These are phyloP conservation scores for Sporothrix euskadiensis DNA, from an alignment of 2,329 filamentous ascomycete species.

Conservation along the genomic window DNA sequence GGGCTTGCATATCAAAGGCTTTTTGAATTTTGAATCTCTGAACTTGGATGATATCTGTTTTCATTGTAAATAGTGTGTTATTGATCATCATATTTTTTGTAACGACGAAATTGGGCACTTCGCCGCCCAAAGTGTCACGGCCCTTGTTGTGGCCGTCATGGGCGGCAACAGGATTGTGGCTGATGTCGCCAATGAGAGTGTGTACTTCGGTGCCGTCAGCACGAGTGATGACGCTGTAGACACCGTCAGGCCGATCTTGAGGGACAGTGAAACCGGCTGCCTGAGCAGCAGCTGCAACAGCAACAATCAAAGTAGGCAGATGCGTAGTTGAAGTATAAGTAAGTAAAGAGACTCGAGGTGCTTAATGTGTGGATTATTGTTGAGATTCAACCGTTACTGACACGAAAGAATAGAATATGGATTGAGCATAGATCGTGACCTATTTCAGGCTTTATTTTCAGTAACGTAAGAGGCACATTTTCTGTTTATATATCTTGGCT, in stretches of 20 bases:
- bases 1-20: not conserved
- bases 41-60: not conserved
- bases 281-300: not conserved
- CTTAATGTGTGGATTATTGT: no score
- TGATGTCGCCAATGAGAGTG: not conserved
- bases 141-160: not conserved
- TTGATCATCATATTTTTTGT: not conserved
- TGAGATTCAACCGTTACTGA: no score
- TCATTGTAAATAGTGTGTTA: conserved; percentile 7
- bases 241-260: not conserved
- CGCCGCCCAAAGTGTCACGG: not conserved
- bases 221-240: not conserved
- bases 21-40: not conserved
- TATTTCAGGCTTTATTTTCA: no score
- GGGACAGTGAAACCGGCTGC: not conserved
- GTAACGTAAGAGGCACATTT: no score
- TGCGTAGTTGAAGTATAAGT: not conserved
- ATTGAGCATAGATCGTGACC: no score
- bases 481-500: no score
- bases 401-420: no score
- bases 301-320: not conserved
- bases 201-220: not conserved
- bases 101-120: not conserved
- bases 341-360: not conserved
- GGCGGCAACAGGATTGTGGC: not conserved